phyloP scores from a whole-genome alignment of 2,329 filamentous ascomycete species.

The Aphanocladium album region DNA sequence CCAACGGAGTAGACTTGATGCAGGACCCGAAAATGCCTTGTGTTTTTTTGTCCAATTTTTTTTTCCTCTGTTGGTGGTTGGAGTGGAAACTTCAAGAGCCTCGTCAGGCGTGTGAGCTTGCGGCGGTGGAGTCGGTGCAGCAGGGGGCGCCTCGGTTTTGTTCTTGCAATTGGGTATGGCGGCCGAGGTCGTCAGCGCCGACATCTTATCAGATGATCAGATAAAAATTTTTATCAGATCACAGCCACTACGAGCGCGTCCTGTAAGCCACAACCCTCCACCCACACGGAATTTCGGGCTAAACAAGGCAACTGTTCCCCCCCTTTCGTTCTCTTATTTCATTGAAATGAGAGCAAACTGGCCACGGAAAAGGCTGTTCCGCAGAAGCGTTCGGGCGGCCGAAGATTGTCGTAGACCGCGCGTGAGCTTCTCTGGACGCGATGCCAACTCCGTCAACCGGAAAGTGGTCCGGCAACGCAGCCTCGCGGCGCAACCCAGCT shows the following conservation, averaged over 20 bases:
- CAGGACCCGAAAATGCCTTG: background rate
- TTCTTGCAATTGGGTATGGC: slow-evolving; percentile 8
- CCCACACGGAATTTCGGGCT: background rate
- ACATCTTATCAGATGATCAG: slow-evolving; percentile 21
- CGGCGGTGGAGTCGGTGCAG: background rate
- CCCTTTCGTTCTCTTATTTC: background rate
- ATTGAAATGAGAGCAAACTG: background rate
- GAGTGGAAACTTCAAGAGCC: background rate
- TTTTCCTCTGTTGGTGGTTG: background rate
- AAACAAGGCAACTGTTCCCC: background rate
- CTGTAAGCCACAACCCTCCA: slow-evolving; percentile 3
- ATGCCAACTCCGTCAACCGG: background rate
- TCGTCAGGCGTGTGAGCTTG: background rate
- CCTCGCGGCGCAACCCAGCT: background rate
- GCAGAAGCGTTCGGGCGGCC: background rate
- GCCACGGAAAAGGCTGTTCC: too few species aligned
- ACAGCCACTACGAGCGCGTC: background rate
- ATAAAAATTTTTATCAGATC: slow-evolving; percentile 19
- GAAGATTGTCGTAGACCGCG: background rate
- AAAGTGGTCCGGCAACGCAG: background rate
- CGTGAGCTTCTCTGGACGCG: background rate
- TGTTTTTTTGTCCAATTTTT: background rate
- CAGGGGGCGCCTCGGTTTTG: background rate
- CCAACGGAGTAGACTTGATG: background rate
- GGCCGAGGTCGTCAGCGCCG: slow-evolving; percentile 6